Base-by-base conservation (phyloP, 2,329 filamentous ascomycete species). In the Colletotrichum ledebouriae region DNA sequence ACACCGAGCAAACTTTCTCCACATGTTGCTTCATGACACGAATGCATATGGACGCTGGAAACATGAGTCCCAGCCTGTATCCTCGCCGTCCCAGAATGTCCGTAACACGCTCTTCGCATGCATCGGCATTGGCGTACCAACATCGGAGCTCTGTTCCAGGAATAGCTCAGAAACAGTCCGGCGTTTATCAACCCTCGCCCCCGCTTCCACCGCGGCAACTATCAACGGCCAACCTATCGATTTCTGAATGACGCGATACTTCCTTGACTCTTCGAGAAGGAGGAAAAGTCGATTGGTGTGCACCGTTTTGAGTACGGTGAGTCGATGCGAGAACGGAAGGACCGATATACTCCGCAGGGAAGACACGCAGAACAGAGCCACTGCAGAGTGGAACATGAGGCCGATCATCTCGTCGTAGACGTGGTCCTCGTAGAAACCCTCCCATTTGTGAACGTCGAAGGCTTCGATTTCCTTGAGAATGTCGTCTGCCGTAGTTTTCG, bases 221-320 rank as follows among this genome's bases (percentile, higher is more conserved):
- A 79, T 71, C 11, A 81, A 67, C 6, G 78, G 77, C 79, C 79
- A 81, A 7, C 78, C 67, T 41, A 77, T 69, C 17, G 74, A 76
- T 39, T 71, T 64, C 44, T 73, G 75, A 57, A 20, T 63, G 67
- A 20, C 41, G 2, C 46, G 76, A 6, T 55, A 4, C 3, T 56
- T 22, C 4, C 7, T 33, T 0, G 71, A 74, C 13, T 72, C 39
- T 1, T 50, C 47, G 3, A 79, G 71, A 4, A 74, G 55, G 4
- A 17, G 9, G 3, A 70, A 70, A 0, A 78, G 67, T 12, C 52
- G 59, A 42, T 67, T 60, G 15, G 69, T 67, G 22, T 73, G 63
- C 2, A 57, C 49, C 2, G 60, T 33, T n/a, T 69, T 67, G 6
- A 55, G 22, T 3, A 53, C 57, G 13, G 55, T 59, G 7, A 78